Conservation (phyloP, 176 grass and related monocot genomes). For the Zoysia pacifica region DNA sequence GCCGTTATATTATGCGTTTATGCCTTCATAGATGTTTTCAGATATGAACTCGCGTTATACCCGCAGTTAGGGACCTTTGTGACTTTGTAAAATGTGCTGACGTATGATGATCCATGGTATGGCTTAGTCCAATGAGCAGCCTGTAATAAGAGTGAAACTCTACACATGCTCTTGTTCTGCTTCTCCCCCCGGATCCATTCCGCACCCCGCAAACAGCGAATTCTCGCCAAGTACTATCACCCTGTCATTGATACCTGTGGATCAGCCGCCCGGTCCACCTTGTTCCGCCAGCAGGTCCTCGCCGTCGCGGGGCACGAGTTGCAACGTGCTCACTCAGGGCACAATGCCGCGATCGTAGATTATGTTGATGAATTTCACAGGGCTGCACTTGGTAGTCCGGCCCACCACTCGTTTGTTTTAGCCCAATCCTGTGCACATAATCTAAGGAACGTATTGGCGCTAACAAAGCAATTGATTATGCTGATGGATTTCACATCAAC, state of each 20-base stretch:
- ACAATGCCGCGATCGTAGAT: too few species aligned
- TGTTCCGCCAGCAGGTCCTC: too few species aligned
- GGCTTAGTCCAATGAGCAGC: background rate
- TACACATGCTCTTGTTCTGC: background rate
- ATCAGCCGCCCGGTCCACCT: too few species aligned
- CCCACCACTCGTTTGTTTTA: background rate
- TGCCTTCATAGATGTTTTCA: constrained; percentile 26
- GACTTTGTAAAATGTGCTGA: constrained; percentile 8
- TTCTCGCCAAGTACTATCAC: too few species aligned
- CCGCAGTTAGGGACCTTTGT: constrained; percentile 1
- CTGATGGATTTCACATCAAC: background rate
- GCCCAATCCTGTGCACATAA: background rate
- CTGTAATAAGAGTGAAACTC: background rate
- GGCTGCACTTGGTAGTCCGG: background rate
- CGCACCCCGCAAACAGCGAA: too few species aligned
- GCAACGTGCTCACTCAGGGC: too few species aligned
- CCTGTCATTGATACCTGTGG: too few species aligned
- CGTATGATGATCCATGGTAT: background rate
- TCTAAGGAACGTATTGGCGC: background rate
- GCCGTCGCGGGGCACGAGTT: too few species aligned
- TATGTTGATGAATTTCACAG: too few species aligned
- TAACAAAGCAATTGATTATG: background rate
- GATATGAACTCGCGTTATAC: background rate
- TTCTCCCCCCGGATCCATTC: too few species aligned
- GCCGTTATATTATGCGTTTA: constrained; percentile 13